Evolutionary conservation across 345 rosid genomes (phyloP).

Genomic region (Cardiospermum halicacabum): DNA sequence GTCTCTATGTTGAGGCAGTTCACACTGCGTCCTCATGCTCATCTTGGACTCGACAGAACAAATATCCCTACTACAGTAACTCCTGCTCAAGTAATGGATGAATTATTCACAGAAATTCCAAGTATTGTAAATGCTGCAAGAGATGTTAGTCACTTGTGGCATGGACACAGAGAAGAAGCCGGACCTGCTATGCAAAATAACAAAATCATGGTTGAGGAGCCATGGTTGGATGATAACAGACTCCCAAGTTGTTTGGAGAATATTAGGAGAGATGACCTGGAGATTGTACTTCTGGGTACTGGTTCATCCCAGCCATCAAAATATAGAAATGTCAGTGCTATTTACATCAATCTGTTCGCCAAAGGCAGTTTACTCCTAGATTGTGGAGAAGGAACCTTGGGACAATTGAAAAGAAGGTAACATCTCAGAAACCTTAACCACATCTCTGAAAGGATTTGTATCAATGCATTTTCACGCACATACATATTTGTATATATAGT

Average conservation of each 20-base stretch:
- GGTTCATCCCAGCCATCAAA: slow-evolving; percentile 99
- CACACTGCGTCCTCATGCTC: slow-evolving; percentile 81
- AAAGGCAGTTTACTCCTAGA: slow-evolving; percentile 80
- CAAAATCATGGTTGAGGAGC: slow-evolving; percentile 55
- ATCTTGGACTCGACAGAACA: slow-evolving; percentile 74
- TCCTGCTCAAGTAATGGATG: slow-evolving; percentile 48
- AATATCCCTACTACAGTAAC: slow-evolving; percentile 43
- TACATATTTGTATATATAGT: too few species aligned
- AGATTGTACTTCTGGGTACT: slow-evolving; percentile 88
- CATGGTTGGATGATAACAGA: slow-evolving; percentile 58
- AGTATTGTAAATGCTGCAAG: slow-evolving; percentile 61
- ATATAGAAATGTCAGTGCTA: slow-evolving; percentile 79
- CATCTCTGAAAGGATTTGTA: background rate
- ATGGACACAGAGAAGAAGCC: slow-evolving; percentile 24
- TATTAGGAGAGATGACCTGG: slow-evolving; percentile 73
- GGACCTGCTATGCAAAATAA: slow-evolving; percentile 17
- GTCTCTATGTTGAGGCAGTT: slow-evolving; percentile 40
- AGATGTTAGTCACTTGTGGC: slow-evolving; percentile 52
- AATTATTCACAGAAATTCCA: slow-evolving; percentile 66
- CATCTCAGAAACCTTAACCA: background rate
- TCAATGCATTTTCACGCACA: background rate
- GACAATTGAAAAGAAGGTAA: slow-evolving; percentile 91
- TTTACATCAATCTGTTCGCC: slow-evolving; percentile 67
- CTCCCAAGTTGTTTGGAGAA: slow-evolving; percentile 72
- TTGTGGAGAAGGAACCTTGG: slow-evolving; percentile 96